Evolutionary conservation across 1,284 basidiomycete genomes (phyloP), one percentile per base, ranked within the genome.

Genomic region (Ganoderma sinense): DNA sequence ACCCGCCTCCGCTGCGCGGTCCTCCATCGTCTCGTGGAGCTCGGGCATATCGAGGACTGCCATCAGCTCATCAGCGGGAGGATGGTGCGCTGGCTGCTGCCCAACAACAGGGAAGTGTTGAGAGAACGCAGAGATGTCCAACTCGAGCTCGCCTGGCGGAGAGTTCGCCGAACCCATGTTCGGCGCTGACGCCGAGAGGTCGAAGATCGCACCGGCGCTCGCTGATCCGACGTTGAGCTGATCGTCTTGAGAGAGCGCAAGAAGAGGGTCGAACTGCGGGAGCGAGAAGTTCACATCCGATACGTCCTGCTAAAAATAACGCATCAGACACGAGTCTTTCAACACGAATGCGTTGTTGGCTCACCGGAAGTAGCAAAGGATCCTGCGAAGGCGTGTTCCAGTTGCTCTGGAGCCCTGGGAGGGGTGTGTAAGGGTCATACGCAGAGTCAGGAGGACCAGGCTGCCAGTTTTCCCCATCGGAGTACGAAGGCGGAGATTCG

Each of bases 401-500:
- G 31, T 64, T 31, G 55, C 36, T 48, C 13, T 64, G 62, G 39
- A 58, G 39, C 11, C 64, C 56, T 6, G 67, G 66, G 7, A 67
- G 62, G 4, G 64, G 68, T 8, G 60, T 29, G 48, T 45, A 62
- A 7, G 68, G 45, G 14, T 58, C 51, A n/a, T 51, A 60, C 4
- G 26, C 43, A 10, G 67, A 60, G 55, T 64, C 62, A 6, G 62
- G 62, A 18, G 62, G 43, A 26, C 59, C 62, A 2, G 67, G n/a
- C 40, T 66, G 69, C 64, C 64, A 65, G 31, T n/a, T 23, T n/a
- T 65, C 68, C 0, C 64, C 68, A 29, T 69, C 71, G 5, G 71
- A 53, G 64, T 72, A 72, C 8, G 71, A 72, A 4, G 71, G 68
- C 10, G 71, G 68, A 8, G 71, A 68, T 7, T 69, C 71, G 59